These are phyloP conservation scores for Musa acuminata DNA, from an alignment of 176 grass and related monocot species.

Conservation along the genomic window DNA sequence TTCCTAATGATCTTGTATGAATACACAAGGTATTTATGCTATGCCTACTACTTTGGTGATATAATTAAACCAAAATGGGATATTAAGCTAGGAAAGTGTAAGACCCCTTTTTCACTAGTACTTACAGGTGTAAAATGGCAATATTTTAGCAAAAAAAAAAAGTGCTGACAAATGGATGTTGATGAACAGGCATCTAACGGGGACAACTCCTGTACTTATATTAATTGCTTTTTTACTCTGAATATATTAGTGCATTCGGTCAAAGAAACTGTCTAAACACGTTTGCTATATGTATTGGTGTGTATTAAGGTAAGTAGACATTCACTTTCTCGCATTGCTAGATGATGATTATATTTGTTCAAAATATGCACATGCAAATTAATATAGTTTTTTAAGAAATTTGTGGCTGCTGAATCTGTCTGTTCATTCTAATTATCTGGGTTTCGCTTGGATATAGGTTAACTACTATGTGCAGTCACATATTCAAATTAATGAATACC, in stretches of 20 bases:
- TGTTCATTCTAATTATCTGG: conserved; percentile 3
- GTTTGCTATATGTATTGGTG: neutral
- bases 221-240: neutral
- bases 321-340: neutral
- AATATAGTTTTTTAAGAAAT: neutral
- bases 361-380: neutral
- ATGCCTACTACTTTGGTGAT: neutral
- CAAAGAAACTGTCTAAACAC: neutral
- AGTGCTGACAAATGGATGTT: neutral
- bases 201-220: too few species aligned
- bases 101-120: neutral
- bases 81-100: neutral
- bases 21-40: neutral
- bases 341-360: too few species aligned
- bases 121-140: too few species aligned
- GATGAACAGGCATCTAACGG: neutral
- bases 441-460: conserved; percentile 27
- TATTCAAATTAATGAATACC: conserved; percentile 95
- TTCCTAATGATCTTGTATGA: neutral
- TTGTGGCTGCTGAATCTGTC: neutral
- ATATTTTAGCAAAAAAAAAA: too few species aligned
- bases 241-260: neutral
- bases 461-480: conserved; percentile 91
- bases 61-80: neutral
- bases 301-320: neutral